Evolutionary conservation across 2,329 filamentous ascomycete genomes (phyloP).

Genomic region (Xylaria sp.): DNA sequence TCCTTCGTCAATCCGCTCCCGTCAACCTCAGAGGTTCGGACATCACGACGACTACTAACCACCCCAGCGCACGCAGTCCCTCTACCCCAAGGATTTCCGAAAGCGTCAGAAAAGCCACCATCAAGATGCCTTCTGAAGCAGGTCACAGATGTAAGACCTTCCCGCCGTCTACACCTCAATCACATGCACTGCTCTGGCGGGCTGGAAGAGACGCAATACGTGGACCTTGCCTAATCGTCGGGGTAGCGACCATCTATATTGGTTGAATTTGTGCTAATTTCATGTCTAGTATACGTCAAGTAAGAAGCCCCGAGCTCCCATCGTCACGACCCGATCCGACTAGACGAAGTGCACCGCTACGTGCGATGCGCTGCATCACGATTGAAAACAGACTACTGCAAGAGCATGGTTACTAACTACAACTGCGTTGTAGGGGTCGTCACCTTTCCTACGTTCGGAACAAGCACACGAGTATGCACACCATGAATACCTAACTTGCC

Average conservation of each 20-base stretch:
- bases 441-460: slow-evolving; percentile 78
- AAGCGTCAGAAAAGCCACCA: slow-evolving; percentile 54
- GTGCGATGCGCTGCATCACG: slow-evolving; percentile 4
- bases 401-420: slow-evolving; percentile 31
- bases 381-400: neutral
- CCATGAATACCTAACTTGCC: neutral
- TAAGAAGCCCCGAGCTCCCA: slow-evolving; percentile 50
- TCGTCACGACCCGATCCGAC: slow-evolving; percentile 9
- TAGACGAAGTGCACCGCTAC: slow-evolving; percentile 4
- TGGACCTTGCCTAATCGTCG: neutral
- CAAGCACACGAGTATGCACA: slow-evolving; percentile 56
- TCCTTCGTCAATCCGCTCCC: slow-evolving; percentile 33
- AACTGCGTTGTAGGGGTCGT: slow-evolving; percentile 72
- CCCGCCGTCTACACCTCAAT: neutral
- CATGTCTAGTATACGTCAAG: slow-evolving; percentile 80
- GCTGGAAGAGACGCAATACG: slow-evolving; percentile 10
- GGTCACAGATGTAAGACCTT: slow-evolving; percentile 80
- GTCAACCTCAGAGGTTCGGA: slow-evolving; percentile 37
- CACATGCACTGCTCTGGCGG: neutral
- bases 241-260: neutral
- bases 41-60: slow-evolving; percentile 47
- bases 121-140: slow-evolving; percentile 87
- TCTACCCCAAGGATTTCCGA: slow-evolving; percentile 52
- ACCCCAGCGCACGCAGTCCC: slow-evolving; percentile 47
- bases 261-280: slow-evolving; percentile 46